Conservation (phyloP, 2,329 filamentous ascomycete species). For the Penicillium sp. region DNA sequence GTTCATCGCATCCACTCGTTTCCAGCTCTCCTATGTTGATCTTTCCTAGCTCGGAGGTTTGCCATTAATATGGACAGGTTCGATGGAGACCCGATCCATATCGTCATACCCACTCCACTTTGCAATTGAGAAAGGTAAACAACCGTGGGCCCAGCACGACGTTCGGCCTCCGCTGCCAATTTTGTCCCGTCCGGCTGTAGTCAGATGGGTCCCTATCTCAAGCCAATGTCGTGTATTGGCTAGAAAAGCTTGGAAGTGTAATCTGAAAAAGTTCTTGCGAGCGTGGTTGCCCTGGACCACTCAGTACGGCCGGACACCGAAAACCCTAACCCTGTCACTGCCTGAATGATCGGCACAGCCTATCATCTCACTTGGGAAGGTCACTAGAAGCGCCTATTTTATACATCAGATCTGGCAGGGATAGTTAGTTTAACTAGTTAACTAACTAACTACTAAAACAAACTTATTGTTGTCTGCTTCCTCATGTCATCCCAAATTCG, state of each 20-base stretch:
- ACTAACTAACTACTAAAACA: too few relatives aligned
- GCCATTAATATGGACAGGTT: slow-evolving; percentile 1
- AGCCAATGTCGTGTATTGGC: slow-evolving; percentile 6
- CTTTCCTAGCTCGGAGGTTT: background rate
- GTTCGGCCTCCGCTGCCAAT: slow-evolving; percentile 12
- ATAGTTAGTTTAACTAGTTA: background rate
- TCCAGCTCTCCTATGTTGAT: slow-evolving; percentile 7
- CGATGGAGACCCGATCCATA: slow-evolving; percentile 10
- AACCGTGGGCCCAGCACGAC: slow-evolving; percentile 9
- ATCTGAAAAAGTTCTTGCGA: background rate
- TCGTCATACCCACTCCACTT: slow-evolving; percentile 16
- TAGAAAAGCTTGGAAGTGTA: slow-evolving; percentile 1
- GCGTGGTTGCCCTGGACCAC: slow-evolving; percentile 1
- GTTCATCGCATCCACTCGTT: slow-evolving; percentile 12
- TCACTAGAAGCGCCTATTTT: slow-evolving; percentile 2
- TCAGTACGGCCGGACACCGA: slow-evolving; percentile 1
- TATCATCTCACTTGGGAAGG: slow-evolving; percentile 12
- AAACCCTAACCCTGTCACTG: slow-evolving; percentile 7
- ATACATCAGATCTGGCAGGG: background rate
- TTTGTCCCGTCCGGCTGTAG: slow-evolving; percentile 4
- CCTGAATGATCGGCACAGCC: slow-evolving; percentile 11
- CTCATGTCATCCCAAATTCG: background rate
- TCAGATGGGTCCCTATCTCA: slow-evolving; percentile 7
- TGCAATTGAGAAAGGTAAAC: slow-evolving; percentile 13
- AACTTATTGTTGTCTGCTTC: background rate